Evolutionary conservation across 805 yeast genomes (phyloP), one percentile per base, ranked within the genome.

Genomic region (Yarrowia sp.): DNA sequence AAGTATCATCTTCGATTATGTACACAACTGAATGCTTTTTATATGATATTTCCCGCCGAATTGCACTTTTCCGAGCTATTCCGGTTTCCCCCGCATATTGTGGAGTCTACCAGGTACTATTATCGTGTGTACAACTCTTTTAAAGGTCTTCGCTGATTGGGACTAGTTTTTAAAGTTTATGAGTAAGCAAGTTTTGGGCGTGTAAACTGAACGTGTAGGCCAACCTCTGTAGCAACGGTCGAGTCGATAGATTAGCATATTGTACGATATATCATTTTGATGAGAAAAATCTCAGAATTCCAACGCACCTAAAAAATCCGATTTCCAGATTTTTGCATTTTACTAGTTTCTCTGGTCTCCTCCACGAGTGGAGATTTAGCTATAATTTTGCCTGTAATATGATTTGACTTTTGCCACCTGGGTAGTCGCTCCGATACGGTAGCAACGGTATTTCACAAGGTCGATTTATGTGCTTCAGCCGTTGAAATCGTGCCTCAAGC

Each of bases 41-140:
- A 22, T 22, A 22, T 5, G 4, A 22, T 22, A 3, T 5, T 22
- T 5, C 28, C 13, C 13, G 3, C 6, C 38, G 13, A 35, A 9
- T 35, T 35, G 38, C 13, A 14, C 55, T 8, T 17, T 14, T 48
- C 55, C 41, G 41, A 33, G 17, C 28, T 13, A 35, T 48, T 32
- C 61, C 61, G 47, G 61, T 55, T 55, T 55, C 17, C 61, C 61
- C 61, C 61, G 61, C 61, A 55, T 55, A 39, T 55, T 22, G 5
- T 31, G 43, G 47, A 47, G 53, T 35, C 41, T 13, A 11, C n/a
- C n/a, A n/a, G n/a, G n/a, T n/a, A n/a, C 41, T 18, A 55, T 55
- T 55, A 55, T 55, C 61, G 61, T 51, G 60, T 38, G 44, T 36
- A 36, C 36, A 14, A 33, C n/a, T 43, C 15, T 36, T 51, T 48